Evolutionary conservation across 2,329 filamentous ascomycete genomes (phyloP), one percentile per base, ranked within the genome.

Genomic region (Hymenoscyphus fraxineus): DNA sequence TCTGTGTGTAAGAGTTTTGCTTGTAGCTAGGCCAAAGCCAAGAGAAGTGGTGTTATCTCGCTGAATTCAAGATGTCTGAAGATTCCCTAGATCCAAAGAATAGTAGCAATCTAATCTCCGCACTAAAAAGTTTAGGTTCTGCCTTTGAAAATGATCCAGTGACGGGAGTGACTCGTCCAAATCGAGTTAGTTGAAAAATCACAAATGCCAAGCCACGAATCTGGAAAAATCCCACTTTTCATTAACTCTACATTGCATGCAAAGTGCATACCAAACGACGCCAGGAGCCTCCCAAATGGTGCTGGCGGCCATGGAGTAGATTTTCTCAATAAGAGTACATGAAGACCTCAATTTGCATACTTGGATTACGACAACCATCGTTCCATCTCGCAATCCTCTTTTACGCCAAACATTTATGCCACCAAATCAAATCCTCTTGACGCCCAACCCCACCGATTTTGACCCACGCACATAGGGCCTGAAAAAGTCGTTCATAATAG

Each of bases 401-500:
- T n/a, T 60, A 47, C 58, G 58, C 58, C 58, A 27, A 60, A 60
- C 38, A 44, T 51, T 60, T 22, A 60, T 44, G 39, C 35, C 19
- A 59, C 58, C 38, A 41, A 44, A 59, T 59, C 60, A 41, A 44
- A 59, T 59, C 60, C 62, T 64, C 56, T 64, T 15, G 64, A 55
- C 69, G 68, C 69, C 69, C 63, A 58, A 32, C 38, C 54, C 63
- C 51, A 54, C 58, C 65, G 44, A 60, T 55, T 69, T 68, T 66
- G 62, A 67, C 66, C 65, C 38, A 38, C 68, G 69, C 65, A 68
- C 51, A 56, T 38, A 64, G 22, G 51, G 44, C 44, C 19, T 65
- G 62, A 63, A 35, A 59, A 68, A 69, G 62, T n/a, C 47, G 27
- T 64, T 66, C 60, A 66, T 66, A 64, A 67, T 64, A 67, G 66